These are phyloP conservation scores for Tuber calosporum DNA, from an alignment of 495 filamentous ascomycete genomes.

Conservation along the genomic window DNA sequence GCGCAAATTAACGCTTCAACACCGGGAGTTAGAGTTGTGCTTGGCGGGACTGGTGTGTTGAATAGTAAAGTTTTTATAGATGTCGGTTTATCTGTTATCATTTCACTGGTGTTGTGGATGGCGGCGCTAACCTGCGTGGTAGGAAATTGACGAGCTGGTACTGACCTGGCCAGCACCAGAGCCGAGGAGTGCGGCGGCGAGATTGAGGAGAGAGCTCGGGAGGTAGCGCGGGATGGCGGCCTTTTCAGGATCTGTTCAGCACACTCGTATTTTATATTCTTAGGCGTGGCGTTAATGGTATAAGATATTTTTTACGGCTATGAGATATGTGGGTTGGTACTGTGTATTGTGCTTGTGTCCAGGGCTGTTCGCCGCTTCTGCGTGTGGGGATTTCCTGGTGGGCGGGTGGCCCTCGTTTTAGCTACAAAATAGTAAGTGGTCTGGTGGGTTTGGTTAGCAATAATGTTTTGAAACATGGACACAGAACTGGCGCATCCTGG, in stretches of 20 bases:
- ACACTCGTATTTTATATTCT: background rate
- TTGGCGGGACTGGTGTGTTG: slow-evolving; percentile 76
- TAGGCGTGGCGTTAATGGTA: background rate
- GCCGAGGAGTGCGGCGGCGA: slow-evolving; percentile 61
- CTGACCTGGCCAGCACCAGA: slow-evolving; percentile 69
- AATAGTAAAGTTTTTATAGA: slow-evolving; percentile 83
- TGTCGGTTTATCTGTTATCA: slow-evolving; percentile 26
- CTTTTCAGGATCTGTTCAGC: background rate
- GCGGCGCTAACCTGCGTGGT: slow-evolving; percentile 2
- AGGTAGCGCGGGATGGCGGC: background rate
- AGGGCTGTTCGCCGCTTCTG: background rate
- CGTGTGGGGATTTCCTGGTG: background rate
- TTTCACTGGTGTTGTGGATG: background rate
- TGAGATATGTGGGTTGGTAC: background rate
- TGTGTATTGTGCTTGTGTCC: background rate
- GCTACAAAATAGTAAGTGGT: background rate
- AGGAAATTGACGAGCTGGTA: slow-evolving; percentile 71
- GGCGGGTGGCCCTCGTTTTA: background rate
- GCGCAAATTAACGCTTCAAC: slow-evolving; percentile 85
- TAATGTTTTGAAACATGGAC: background rate
- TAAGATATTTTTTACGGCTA: background rate
- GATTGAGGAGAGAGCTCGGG: slow-evolving; percentile 46
- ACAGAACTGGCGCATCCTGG: background rate
- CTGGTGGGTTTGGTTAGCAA: background rate
- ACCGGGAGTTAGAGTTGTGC: slow-evolving; percentile 77